Conservation (phyloP, 2,329 filamentous ascomycete species). For the Raffaelea deltoideospora region DNA sequence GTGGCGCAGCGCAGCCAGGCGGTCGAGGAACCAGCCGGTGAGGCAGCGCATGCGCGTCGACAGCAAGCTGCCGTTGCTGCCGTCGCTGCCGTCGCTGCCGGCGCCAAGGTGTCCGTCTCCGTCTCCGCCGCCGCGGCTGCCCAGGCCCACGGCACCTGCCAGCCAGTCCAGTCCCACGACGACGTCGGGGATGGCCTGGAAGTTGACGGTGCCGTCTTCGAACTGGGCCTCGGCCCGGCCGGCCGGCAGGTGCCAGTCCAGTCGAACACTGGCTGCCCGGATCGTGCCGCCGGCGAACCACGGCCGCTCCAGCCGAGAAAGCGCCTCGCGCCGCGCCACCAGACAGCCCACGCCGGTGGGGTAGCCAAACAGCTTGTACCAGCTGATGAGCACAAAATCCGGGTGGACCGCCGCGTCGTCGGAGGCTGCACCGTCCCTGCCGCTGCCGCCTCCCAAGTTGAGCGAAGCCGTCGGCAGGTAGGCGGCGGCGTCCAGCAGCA, state of each 20-base stretch:
- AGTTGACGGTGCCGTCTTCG: conserved; percentile 26
- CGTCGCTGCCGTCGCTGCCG: not conserved
- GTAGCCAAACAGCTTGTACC: conserved; percentile 27
- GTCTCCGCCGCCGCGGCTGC: no score
- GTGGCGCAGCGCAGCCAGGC: conserved; percentile 17
- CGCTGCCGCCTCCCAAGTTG: no score
- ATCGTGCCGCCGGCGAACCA: conserved; percentile 26
- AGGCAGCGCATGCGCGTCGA: conserved; percentile 19
- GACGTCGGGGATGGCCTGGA: conserved; percentile 23
- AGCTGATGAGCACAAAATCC: conserved; percentile 23
- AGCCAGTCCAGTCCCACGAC: conserved; percentile 21
- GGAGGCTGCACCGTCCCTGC: no score
- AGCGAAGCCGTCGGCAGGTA: conserved; percentile 21
- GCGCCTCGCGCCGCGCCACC: conserved; percentile 17
- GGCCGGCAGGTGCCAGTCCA: conserved; percentile 17
- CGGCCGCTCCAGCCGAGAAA: conserved; percentile 18
- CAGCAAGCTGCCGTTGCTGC: conserved; percentile 6
- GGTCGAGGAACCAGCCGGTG: conserved; percentile 20
- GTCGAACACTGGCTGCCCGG: conserved; percentile 15
- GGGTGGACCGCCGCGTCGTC: conserved; percentile 19
- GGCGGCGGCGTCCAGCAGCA: conserved; percentile 24
- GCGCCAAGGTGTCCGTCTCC: not conserved
- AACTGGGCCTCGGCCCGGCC: conserved; percentile 16
- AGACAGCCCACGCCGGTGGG: conserved; percentile 26
- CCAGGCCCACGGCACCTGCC: conserved; percentile 12